Evolutionary conservation across 768 basidiomycete species (phyloP).

Genomic region (Exsudoporus frostii): DNA sequence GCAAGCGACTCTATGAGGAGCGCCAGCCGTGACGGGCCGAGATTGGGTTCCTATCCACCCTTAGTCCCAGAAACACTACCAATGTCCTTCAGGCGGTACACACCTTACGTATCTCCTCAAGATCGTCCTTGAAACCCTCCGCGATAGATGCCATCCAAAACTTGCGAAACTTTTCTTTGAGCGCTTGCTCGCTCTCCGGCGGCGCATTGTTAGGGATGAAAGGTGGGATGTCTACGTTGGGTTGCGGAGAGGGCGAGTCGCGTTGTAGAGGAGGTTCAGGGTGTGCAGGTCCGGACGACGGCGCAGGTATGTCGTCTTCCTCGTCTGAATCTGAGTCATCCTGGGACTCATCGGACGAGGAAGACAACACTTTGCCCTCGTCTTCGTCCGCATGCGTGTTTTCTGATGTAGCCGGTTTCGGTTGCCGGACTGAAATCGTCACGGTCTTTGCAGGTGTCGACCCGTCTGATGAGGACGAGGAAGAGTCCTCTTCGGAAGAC

Average conservation of each 20-base stretch:
- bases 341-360: slow-evolving; percentile 17
- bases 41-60: slow-evolving; percentile 53
- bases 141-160: slow-evolving; percentile 87
- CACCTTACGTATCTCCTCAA: slow-evolving; percentile 83
- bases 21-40: slow-evolving; percentile 64
- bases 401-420: slow-evolving; percentile 1
- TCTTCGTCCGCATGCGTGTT: background rate
- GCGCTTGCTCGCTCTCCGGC: slow-evolving; percentile 43
- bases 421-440: slow-evolving; percentile 4
- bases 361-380: slow-evolving; percentile 13
- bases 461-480: slow-evolving; percentile 19
- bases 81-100: slow-evolving; percentile 6
- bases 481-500: slow-evolving; percentile 36
- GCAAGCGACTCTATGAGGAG: slow-evolving; percentile 82
- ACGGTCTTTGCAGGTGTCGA: slow-evolving; percentile 10
- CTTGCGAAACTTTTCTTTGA: slow-evolving; percentile 70
- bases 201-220: slow-evolving; percentile 47
- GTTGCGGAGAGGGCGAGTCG: slow-evolving; percentile 26
- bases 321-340: slow-evolving; percentile 3
- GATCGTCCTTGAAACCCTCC: slow-evolving; percentile 78
- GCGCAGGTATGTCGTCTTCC: background rate
- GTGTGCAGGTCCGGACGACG: background rate
- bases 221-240: slow-evolving; percentile 43
- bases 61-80: background rate
- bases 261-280: slow-evolving; percentile 8